Percentiles rank a stretch among this genome's conserved stretches.
Conservation (phyloP, 2,329 filamentous ascomycete species). For the Ophiostoma himal-ulmi region DNA sequence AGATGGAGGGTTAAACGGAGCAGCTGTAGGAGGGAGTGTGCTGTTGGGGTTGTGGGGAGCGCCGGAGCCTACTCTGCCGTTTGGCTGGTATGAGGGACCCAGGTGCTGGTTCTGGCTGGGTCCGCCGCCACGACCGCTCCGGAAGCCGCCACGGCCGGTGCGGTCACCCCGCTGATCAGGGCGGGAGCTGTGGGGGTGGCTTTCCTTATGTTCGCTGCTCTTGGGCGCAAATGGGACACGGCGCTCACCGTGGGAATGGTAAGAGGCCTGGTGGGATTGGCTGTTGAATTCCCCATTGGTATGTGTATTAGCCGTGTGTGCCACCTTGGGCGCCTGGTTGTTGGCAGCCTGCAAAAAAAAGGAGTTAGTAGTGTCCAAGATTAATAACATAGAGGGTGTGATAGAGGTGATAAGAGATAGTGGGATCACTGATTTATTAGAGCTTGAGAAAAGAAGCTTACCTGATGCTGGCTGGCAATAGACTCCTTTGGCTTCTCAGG, state of each 20-base stretch:
- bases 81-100: conserved; percentile 6
- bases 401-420: too few species aligned
- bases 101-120: not conserved
- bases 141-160: conserved; percentile 40
- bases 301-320: conserved; percentile 1
- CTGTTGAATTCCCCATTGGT: conserved; percentile 14
- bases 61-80: not conserved
- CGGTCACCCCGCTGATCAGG: conserved; percentile 36
- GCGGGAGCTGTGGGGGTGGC: conserved; percentile 21
- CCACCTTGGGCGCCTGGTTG: conserved; percentile 18
- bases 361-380: not conserved
- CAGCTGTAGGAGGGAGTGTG: conserved; percentile 26
- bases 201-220: conserved; percentile 25
- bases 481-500: conserved; percentile 41
- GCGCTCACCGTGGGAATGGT: conserved; percentile 18
- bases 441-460: conserved; percentile 16
- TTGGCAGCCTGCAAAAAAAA: conserved; percentile 11
- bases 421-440: too few species aligned
- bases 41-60: conserved; percentile 29
- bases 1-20: conserved; percentile 42
- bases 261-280: not conserved
- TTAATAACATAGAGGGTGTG: not conserved
- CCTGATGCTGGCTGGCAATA: conserved; percentile 29
- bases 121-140: conserved; percentile 39
- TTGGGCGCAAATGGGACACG: conserved; percentile 18